A percentile compares a stretch with the other conserved stretches of the same genome.
Conservation (phyloP, 768 basidiomycete genomes). For the Agrocybe praecox region DNA sequence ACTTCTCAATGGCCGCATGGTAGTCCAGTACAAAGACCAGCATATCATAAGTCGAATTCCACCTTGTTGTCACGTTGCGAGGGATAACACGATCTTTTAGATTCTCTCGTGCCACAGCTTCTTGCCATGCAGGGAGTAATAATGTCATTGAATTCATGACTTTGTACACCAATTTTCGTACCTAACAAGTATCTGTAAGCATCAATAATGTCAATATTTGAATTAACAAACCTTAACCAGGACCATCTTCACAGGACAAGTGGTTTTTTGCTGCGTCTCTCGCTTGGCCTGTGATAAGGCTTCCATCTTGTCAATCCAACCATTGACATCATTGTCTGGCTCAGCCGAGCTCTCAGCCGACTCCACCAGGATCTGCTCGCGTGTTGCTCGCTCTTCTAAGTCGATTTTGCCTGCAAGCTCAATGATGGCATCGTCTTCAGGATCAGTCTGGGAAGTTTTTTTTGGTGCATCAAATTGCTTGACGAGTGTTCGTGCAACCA, state of each 20-base stretch:
- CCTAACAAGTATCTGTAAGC: conserved; percentile 18
- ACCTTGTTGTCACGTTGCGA: conserved; percentile 32
- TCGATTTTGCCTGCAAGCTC: conserved; percentile 14
- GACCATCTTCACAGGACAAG: conserved; percentile 23
- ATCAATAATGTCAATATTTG: conserved; percentile 3
- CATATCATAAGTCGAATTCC: conserved; percentile 39
- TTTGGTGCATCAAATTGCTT: conserved; percentile 32
- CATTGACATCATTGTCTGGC: conserved; percentile 15
- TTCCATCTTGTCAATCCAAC: conserved; percentile 11
- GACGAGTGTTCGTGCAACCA: conserved; percentile 34
- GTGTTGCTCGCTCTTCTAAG: conserved; percentile 5
- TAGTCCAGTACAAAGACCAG: conserved; percentile 27
- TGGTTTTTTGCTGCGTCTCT: conserved; percentile 6
- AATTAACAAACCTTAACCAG: conserved; percentile 32
- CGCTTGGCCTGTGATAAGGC: conserved; percentile 14
- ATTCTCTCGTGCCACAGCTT: conserved; percentile 5
- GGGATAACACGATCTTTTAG: conserved; percentile 29
- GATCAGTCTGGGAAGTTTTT: conserved; percentile 2
- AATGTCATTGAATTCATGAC: conserved; percentile 25
- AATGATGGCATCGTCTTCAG: conserved; percentile 10
- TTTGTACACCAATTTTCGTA: conserved; percentile 20
- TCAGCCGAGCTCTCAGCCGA: conserved; percentile 15
- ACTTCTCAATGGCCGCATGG: conserved; percentile 17
- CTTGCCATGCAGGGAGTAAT: conserved; percentile 20
- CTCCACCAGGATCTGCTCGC: neutral